Evolutionary conservation across 352 stramenopile species (phyloP), one percentile per base, ranked within the genome.

Genomic region (Pythium sp.): DNA sequence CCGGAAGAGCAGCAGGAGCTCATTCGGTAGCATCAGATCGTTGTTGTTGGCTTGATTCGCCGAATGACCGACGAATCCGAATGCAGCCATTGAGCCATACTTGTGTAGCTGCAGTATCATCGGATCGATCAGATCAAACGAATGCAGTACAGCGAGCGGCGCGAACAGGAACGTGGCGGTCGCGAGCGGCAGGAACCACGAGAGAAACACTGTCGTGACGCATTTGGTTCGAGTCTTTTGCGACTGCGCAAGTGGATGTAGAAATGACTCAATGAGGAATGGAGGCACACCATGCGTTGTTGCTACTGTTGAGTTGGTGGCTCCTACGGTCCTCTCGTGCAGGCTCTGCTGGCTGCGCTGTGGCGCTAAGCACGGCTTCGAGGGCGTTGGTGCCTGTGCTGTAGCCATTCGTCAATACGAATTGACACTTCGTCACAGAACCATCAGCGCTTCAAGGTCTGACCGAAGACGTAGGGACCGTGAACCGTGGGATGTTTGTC

Each of bases 81-180:
- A 9, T 28, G 12, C 11, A n/a, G 3, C 24, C 9, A 34, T 3
- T 57, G 51, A 34, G 3, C 51, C 51, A 28, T 36, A 34, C 51
- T 32, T 34, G 5, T 64, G 59, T 6, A 41, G 59, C 24, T 54
- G 36, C 14, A 28, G 7, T 8, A 22, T 24, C 38, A 56, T 5
- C 22, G 26, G 22, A 18, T 34, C 28, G 32, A 61, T 62, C 11
- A 71, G 56, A 41, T 66, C 59, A 55, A 75, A 72, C 9, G 60
- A 67, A 43, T 72, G 60, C 24, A 72, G 61, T n/a, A 75, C 51
- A 4, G 51, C 51, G 51, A 57, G 24, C 24, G 51, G 51, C n/a
- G 51, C 51, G 24, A 24, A 57, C 24, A 57, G 51, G 51, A 57
- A 57, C n/a, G 24, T 36, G 11, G 51, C 11, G 22, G 12, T 57